Evolutionary conservation across 2,329 filamentous ascomycete genomes (phyloP), one percentile per base, ranked within the genome.

Genomic region (Ceratocystis cubensis): DNA sequence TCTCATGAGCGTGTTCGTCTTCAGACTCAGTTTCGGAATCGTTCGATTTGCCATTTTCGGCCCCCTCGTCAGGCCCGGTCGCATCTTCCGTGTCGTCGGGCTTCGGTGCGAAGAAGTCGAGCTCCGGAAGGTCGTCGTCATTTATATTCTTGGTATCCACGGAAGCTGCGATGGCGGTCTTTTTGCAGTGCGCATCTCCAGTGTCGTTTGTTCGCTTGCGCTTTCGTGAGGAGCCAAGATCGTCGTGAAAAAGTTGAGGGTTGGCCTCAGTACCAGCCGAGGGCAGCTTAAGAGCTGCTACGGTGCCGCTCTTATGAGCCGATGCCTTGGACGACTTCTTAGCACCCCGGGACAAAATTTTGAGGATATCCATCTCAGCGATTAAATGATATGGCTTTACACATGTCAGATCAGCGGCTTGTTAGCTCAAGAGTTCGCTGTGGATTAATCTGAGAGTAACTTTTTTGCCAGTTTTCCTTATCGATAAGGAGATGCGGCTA

Each of bases 161-260:
- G 22, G 50, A 25, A 30, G 22, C 56, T 3, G 17, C 28, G 20
- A 20, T n/a, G 3, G 17, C 56, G 3, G 25, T 37, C 30, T 65
- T 53, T 7, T 64, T 63, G 15, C 17, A 46, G 70, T 69, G 75
- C 71, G 71, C 73, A 25, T 74, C 74, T 28, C 68, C 68, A 7
- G 70, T 69, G 8, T 74, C 73, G 71, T 57, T 75, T 74, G 68
- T 73, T 65, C 82, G 77, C 75, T 86, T 86, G 70, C 83, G 78
- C 50, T 70, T 70, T 56, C 65, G 41, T 17, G 45, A 69, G 1
- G 76, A 73, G 65, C 76, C 75, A 28, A 80, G 75, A 17, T 79
- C 73, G 72, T 86, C 83, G 75, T 86, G 81, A 75, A 83, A 90
- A 41, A 90, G 81, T 74, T 91, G 88, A 7, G 88, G 87, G 71